Base-by-base conservation (phyloP, 2,329 filamentous ascomycete species). In the Alternaria angustiovoidea region DNA sequence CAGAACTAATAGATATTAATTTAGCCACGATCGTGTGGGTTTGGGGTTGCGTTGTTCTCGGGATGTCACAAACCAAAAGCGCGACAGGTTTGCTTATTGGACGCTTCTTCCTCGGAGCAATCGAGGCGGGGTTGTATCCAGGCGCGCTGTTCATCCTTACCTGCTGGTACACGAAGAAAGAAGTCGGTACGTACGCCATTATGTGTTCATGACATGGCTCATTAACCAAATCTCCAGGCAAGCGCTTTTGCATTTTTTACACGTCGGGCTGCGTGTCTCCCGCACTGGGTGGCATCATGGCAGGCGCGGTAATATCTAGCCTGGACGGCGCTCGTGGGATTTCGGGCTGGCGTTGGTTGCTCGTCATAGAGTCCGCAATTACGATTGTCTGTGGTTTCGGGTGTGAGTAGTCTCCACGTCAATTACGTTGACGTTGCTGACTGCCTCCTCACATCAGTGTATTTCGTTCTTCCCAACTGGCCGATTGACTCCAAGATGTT, bases 241-340 rank as follows among this genome's bases (percentile, higher is more conserved):
- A 60, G 30, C 53, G 57, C 14, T 60, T 56, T 41, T 51, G 42
- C 24, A 41, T 60, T 32, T 60, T 57, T 26, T 57, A 49, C 30
- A 57, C 57, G 7, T 55, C 57, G 8, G 34, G 55, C 9, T 60
- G 57, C 26, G 41, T 60, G 5, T 52, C 57, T 20, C 53, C 39
- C 24, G 58, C 54, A 7, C 32, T 49, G 7, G 47, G 54, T 47
- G 58, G 58, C 22, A 43, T 61, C 12, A 26, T 61, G 39, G 44
- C 58, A 18, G 54, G 58, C 20, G 52, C 52, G 14, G 36, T 60
- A 16, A 56, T 56, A 11, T 48, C 43, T 7, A 48, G 52, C 20
- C 51, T 60, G 8, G 57, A 56, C 18, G 57, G 57, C 22, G 24
- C 43, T 46, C 41, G 39, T 26, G 57, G 52, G 8, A 60, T 60